phyloP scores from a whole-genome alignment of 108 stramenopile species.

The Epipyxis sp. region DNA sequence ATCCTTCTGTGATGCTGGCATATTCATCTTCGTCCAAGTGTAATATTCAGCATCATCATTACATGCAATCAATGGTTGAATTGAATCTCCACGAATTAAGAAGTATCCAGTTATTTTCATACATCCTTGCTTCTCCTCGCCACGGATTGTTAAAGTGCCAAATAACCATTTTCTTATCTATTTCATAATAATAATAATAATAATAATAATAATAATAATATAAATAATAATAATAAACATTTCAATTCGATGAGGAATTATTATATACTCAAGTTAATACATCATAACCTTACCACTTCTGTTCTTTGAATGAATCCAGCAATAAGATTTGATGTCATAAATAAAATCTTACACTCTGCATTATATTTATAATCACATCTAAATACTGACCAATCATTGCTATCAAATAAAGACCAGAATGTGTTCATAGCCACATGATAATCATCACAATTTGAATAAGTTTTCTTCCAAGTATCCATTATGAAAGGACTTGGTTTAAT shows the following conservation, averaged over 20 bases:
- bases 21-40: slow-evolving; percentile 65
- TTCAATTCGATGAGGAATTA: no score
- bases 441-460: slow-evolving; percentile 61
- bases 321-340: slow-evolving; percentile 70
- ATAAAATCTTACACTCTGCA: slow-evolving; percentile 64
- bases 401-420: slow-evolving; percentile 72
- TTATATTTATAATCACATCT: slow-evolving; percentile 68
- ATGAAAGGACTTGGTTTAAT: slow-evolving; percentile 54
- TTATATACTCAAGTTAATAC: no score
- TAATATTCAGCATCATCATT: slow-evolving; percentile 73
- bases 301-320: slow-evolving; percentile 72
- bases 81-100: slow-evolving; percentile 66
- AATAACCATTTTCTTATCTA: slow-evolving; percentile 71
- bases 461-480: slow-evolving; percentile 68
- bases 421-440: slow-evolving; percentile 65
- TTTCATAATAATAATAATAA: no score
- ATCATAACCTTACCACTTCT: no score
- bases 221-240: no score
- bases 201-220: no score
- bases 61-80: slow-evolving; percentile 57
- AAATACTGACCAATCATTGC: slow-evolving; percentile 65
- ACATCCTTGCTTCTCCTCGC: slow-evolving; percentile 55
- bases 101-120: slow-evolving; percentile 61
- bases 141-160: slow-evolving; percentile 69
- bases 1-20: slow-evolving; percentile 58